Base-by-base conservation (phyloP, 108 stramenopile species). In the Cyclotella distinguenda region DNA sequence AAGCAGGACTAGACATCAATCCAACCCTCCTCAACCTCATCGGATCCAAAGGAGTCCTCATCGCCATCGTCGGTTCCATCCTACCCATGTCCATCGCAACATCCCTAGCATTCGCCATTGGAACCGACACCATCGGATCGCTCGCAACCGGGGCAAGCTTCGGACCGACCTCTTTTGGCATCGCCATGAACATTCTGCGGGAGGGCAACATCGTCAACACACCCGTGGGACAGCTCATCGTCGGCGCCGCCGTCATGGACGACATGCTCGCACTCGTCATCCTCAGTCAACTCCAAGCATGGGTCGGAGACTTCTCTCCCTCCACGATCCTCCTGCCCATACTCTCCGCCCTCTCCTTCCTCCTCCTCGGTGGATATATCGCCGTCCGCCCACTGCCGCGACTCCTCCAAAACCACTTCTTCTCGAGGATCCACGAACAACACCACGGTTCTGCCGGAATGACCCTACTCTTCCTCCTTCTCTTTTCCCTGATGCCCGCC, bases 241-340 rank as follows among this genome's bases (percentile, higher is more conserved):
- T 94, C 32, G 68, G 85, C 23, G 89, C 93, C 13, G 93, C 93
- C 34, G 83, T 87, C 57, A 83, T 94, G 51, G 86, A 94, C 61
- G 93, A 94, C 46, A 86, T 94, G 81, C 88, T 94, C 72, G 86
- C 86, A 1, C 74, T 94, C 12, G 85, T 90, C 36, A 80, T 91
- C 12, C 70, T 94, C 54, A 79, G 80, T 22, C 86, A 86, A 67
- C 75, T 90, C 7, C 64, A 77, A 46, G 83, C 84, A 13, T 46
- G 88, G 48, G 57, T 60, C 33, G 88, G 85, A 44, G 77, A 80
- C 1, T 75, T 82, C 31, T 72, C 60, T 19, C 80, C 74, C 6
- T 62, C 78, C 7, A 43, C 68, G 5, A 72, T 89, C 56, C 36
- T 87, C 16, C 59, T 85, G 46, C 92, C 92, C 5, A 82, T 94